Base-by-base conservation (phyloP, 2,329 filamentous ascomycete genomes). In the Neoarthrinium moseri region DNA sequence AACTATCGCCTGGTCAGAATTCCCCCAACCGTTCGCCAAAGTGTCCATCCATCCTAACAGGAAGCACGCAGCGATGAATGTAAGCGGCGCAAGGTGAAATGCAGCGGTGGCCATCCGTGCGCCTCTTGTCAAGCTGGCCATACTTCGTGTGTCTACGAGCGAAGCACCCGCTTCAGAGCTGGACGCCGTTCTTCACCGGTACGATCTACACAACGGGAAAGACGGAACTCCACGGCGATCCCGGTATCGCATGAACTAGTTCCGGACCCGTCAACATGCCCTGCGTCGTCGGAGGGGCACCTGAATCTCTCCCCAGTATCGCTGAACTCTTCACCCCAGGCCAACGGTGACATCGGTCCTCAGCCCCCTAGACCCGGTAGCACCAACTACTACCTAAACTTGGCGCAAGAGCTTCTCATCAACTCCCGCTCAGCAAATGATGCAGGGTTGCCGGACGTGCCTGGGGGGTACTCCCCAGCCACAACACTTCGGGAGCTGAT, bases 31-130 rank as follows among this genome's bases (percentile, higher is more conserved):
- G 32, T 15, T 20, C n/a, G 5, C 22, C 27, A 13, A 13, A 18
- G 10, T 8, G 32, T n/a, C 15, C n/a, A 33, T 18, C n/a, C 6
- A 10, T 32, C 10, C 18, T 43, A 33, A 33, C 10, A 33, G 12
- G 18, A 12, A 13, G 21, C 27, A 15, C 23, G 13, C 26, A 44
- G 42, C 32, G 20, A 44, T 22, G 42, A 44, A 37, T 44, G 42
- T 20, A 44, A 44, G 32, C 20, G 33, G 29, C 42, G 42, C 20
- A 44, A 44, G 32, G 23, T 44, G n/a, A 44, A 44, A 29, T 44
- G 42, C n/a, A 44, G 33, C 15, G 42, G 42, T 29, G 30, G 29
- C 22, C 35, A 30, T 5, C 42, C 30, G n/a, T 44, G 42, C 22
- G 30, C 30, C 12, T 20, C 21, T 6, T 44, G 42, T 17, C 30